These are phyloP conservation scores for Auricularia heimuer DNA, from an alignment of 768 basidiomycete genomes.

Conservation along the genomic window DNA sequence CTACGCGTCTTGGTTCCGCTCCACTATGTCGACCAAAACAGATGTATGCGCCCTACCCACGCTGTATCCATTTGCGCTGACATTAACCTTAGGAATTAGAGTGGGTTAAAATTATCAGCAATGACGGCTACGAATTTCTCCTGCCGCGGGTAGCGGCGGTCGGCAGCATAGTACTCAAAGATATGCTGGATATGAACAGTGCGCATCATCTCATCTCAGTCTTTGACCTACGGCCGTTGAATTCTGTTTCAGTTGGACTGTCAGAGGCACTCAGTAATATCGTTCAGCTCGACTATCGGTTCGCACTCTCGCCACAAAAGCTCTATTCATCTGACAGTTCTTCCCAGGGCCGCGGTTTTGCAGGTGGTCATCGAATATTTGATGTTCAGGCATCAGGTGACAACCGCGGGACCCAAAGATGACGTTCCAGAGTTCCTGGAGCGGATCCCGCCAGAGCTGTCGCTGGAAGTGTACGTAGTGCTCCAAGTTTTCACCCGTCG, in stretches of 20 bases:
- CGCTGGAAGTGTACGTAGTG: slow-evolving; percentile 61
- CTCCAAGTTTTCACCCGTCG: no score
- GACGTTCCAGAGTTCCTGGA: slow-evolving; percentile 80
- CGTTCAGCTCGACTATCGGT: slow-evolving; percentile 67
- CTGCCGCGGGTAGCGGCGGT: slow-evolving; percentile 65
- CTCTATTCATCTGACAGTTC: not conserved
- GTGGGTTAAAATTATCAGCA: slow-evolving; percentile 70
- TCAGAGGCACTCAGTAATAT: slow-evolving; percentile 63
- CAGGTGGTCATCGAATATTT: slow-evolving; percentile 90
- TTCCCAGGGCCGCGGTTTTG: slow-evolving; percentile 47
- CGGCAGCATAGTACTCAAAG: slow-evolving; percentile 71
- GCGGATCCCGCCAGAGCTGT: slow-evolving; percentile 77
- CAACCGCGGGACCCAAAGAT: slow-evolving; percentile 58
- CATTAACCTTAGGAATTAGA: slow-evolving; percentile 18
- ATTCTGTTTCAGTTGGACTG: slow-evolving; percentile 46
- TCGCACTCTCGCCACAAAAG: slow-evolving; percentile 11
- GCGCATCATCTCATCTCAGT: slow-evolving; percentile 14
- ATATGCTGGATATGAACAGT: slow-evolving; percentile 71
- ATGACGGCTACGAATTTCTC: slow-evolving; percentile 75
- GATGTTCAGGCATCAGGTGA: slow-evolving; percentile 72
- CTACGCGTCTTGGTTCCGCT: no score
- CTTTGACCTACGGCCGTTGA: slow-evolving; percentile 7
- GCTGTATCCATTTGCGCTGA: no score
- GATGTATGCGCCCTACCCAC: no score
- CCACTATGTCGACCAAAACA: no score